Base-by-base conservation (phyloP, 2,329 filamentous ascomycete species). In the Stachybotrys chartarum region DNA sequence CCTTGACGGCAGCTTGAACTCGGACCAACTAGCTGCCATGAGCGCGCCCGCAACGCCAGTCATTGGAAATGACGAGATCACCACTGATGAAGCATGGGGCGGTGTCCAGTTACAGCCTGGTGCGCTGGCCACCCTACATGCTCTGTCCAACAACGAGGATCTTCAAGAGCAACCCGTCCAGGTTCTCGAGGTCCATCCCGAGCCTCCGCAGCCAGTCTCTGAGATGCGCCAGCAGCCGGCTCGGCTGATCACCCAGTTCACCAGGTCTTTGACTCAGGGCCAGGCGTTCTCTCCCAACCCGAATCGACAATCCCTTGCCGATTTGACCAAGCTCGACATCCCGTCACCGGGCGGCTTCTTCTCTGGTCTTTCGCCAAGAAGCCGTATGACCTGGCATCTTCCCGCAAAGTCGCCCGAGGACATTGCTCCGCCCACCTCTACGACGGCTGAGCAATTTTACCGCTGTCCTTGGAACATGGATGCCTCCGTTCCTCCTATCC, bases 291-390 rank as follows among this genome's bases (percentile, higher is more conserved):
- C 58, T n/a, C 64, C 61, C 46, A 56, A 50, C 35, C 54, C 55
- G 30, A 63, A 59, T 42, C 69, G 78, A 8, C 82, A 83, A 48
- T 87, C 86, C 14, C 77, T 85, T 14, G 86, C 86, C 55, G 88
- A 86, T 45, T 80, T 97, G 59, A 92, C 89, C 18, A 85, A 83
- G 57, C 80, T 97, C 18, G 92, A 92, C 30, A 91, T 97, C 39
- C 93, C 92, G 6, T 97, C 93, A 0, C 93, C 93, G 0, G 88
- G 90, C 30, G 91, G 88, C 1, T 97, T 97, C 78, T 97, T 97
- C 72, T 90, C 90, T 2, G 91, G 88, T 0, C 80, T 97, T 31
- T 90, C 88, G 44, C 83, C 87, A 4, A 82, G 84, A 54, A 85
- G 87, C 44, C 84, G 91, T 53, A 85, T 86, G 65, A 94, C 92